A percentile compares a stretch with the other conserved stretches of the same genome.
Conservation (phyloP, 441 rosid genomes). For the Aleurites moluccanus region DNA sequence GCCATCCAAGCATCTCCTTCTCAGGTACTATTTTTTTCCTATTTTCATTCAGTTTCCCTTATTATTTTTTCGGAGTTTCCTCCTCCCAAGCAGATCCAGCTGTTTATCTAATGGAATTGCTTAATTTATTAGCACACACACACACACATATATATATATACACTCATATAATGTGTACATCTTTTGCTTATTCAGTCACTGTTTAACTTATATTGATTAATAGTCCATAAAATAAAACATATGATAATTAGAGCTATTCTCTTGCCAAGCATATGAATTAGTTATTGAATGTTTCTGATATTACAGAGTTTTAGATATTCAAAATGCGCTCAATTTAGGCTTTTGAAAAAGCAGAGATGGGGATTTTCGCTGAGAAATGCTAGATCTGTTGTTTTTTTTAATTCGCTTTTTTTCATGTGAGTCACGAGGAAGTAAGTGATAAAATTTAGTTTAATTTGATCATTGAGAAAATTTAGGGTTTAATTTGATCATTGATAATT, state of each 20-base stretch:
- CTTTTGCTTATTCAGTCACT: neutral
- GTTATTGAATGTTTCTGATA: neutral
- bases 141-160: too few relatives aligned
- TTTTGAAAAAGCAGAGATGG: neutral
- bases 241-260: neutral
- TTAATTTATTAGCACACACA: neutral
- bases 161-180: neutral
- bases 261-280: too few relatives aligned
- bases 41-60: neutral
- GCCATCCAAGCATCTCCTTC: slow-evolving; percentile 66
- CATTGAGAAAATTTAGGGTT: neutral
- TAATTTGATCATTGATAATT: slow-evolving; percentile 5
- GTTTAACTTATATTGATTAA: neutral
- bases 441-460: neutral
- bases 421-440: neutral
- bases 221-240: neutral
- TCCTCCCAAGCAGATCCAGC: neutral
- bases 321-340: neutral
- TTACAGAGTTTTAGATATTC: neutral
- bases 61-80: neutral
- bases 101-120: neutral
- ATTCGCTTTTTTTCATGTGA: neutral
- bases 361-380: neutral
- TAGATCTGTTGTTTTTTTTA: neutral
- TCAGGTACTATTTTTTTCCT: slow-evolving; percentile 36